A percentile compares a stretch with the other conserved stretches of the same genome.
Conservation (phyloP, 2,329 filamentous ascomycete species). For the Fusarium mundagurra region DNA sequence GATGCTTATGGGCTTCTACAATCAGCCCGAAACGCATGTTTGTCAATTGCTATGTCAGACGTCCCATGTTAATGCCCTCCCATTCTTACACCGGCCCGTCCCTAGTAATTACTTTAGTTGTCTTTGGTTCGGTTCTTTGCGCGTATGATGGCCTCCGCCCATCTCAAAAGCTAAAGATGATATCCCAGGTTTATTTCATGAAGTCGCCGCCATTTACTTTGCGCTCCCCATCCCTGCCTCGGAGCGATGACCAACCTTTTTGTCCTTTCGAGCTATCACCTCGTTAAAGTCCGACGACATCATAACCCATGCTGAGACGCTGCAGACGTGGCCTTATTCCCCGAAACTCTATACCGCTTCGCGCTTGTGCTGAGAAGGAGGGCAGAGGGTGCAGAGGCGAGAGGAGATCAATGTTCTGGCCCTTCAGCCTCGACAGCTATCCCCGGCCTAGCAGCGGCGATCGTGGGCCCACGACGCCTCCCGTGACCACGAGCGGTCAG, state of each 20-base stretch:
- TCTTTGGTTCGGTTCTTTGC: slow-evolving; percentile 16
- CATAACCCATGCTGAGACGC: slow-evolving; percentile 1
- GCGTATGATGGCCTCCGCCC: slow-evolving; percentile 24
- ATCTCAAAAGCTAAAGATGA: slow-evolving; percentile 14
- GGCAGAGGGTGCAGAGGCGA: slow-evolving; percentile 22
- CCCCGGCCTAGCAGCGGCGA: slow-evolving; percentile 42
- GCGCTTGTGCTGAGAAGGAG: not conserved
- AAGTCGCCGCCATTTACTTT: slow-evolving; percentile 35
- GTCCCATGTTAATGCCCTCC: slow-evolving; percentile 32
- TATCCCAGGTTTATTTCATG: slow-evolving; percentile 25
- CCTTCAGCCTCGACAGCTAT: slow-evolving; percentile 20
- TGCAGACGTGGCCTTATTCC: slow-evolving; percentile 20
- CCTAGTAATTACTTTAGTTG: slow-evolving; percentile 39
- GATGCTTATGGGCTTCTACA: slow-evolving; percentile 17
- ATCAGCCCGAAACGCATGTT: slow-evolving; percentile 21
- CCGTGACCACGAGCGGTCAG: slow-evolving; percentile 44
- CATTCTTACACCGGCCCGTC: slow-evolving; percentile 41
- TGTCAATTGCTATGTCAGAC: slow-evolving; percentile 19
- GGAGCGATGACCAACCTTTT: slow-evolving; percentile 4
- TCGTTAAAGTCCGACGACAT: not conserved
- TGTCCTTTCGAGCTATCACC: slow-evolving; percentile 7
- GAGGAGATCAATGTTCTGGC: slow-evolving; percentile 32
- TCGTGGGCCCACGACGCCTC: slow-evolving; percentile 39
- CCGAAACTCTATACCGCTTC: slow-evolving; percentile 14
- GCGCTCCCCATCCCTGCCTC: not conserved